phyloP scores from a whole-genome alignment of 208 protist genomes.

The Leishmania mexicana region DNA sequence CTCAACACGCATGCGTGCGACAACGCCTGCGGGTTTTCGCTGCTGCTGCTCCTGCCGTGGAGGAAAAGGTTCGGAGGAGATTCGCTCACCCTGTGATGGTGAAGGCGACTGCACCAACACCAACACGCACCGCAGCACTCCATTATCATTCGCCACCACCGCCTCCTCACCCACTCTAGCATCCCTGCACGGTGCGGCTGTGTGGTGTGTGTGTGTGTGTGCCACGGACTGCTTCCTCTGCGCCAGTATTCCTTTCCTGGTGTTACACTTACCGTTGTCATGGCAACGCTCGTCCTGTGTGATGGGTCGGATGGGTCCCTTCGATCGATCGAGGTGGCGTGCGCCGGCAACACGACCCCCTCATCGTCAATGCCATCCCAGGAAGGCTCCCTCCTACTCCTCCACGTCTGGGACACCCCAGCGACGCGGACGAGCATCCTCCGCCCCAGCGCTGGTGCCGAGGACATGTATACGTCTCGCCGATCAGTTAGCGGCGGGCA shows the following conservation, averaged over 20 bases:
- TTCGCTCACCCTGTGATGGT: neutral
- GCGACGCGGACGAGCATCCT: neutral
- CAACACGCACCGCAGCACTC: neutral
- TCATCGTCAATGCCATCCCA: conserved; percentile 37
- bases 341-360: conserved; percentile 30
- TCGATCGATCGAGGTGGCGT: conserved; percentile 70
- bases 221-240: neutral
- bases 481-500: conserved; percentile 5
- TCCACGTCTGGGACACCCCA: conserved; percentile 61
- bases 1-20: neutral
- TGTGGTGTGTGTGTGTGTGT: neutral
- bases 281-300: conserved; percentile 61
- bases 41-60: neutral
- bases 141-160: neutral
- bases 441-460: neutral
- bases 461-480: conserved; percentile 1
- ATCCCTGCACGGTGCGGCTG: neutral
- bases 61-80: neutral
- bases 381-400: conserved; percentile 60
- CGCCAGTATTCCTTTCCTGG: neutral
- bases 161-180: neutral
- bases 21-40: neutral
- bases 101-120: neutral
- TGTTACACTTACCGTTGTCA: neutral
- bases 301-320: conserved; percentile 74